Base-by-base conservation (phyloP, 1,284 basidiomycete genomes). In the Tylopilus orsonianus region DNA sequence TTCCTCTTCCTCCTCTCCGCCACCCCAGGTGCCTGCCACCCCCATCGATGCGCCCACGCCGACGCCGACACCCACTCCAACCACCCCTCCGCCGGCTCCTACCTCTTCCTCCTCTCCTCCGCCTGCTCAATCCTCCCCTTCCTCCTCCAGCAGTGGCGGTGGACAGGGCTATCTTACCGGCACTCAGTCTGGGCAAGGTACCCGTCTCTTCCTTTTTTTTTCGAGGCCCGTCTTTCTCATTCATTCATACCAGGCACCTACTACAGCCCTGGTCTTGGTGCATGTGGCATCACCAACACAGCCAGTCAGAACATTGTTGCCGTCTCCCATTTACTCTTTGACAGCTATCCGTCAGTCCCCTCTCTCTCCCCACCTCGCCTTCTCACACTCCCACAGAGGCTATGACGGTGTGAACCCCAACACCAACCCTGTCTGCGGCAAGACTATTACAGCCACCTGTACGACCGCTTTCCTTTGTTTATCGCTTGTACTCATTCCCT, bases 231-330 rank as follows among this genome's bases (percentile, higher is more conserved):
- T 29, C 34, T 5, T 42, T 2, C 26, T 56, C 10, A 61, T 38
- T 19, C 16, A 2, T 53, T 18, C 12, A 30, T 51, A 14, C 26
- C 43, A 78, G 78, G 71, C 41, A 86, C 83, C 16, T 86, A 59
- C 62, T 88, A 81, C 54, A 56, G 54, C 0, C 67, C 79, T 46
- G 87, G 85, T 48, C 75, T 89, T 30, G 85, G 83, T 44, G 79
- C 87, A 9, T 90, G 87, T 61, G 87, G 87, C 39, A 73, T 77
- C 56, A 74, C 69, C 44, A 86, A 83, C 70, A 81, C 59, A 49
- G 30, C 2, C 71, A 88, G n/a, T 57, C 12, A 41, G 8, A 0
- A 62, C 60, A 86, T 90, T 46, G 79, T 67, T 38, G 87, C 87
- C 4, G 79, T 83, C 41, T 82, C 83, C 10, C 54, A 78, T 3